Base-by-base conservation (phyloP, 1,284 basidiomycete species). In the Pterula multifida region DNA sequence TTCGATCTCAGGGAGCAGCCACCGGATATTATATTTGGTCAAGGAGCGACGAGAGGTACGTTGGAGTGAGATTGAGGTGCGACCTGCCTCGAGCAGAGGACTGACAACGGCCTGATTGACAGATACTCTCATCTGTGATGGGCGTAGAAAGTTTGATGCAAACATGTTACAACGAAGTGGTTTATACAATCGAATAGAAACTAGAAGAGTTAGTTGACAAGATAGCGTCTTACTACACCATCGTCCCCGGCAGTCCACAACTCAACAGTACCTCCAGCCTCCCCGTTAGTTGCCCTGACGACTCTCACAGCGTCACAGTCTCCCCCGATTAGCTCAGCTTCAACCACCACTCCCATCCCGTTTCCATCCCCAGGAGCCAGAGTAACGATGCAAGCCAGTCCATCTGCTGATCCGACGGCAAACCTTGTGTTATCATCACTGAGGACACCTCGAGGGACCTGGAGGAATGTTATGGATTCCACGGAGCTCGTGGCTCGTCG, bases 161-260 rank as follows among this genome's bases (percentile, higher is more conserved):
- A n/a, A n/a, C n/a, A n/a, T n/a, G n/a, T n/a, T n/a, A n/a, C n/a
- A n/a, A n/a, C n/a, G n/a, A n/a, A n/a, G n/a, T n/a, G n/a, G n/a
- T n/a, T n/a, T n/a, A n/a, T n/a, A n/a, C n/a, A n/a, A n/a, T n/a
- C n/a, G n/a, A n/a, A n/a, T n/a, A n/a, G n/a, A n/a, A n/a, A n/a
- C n/a, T n/a, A n/a, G n/a, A n/a, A n/a, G n/a, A n/a, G n/a, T n/a
- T n/a, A n/a, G n/a, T n/a, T n/a, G n/a, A 32, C 28, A 6, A 47
- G 19, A 47, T 47, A 47, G 11, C 45, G 4, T 23, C 60, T 47
- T 2, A 68, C 61, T 6, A 66, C 56, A 12, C 67, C 67, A 49
- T 68, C 67, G 49, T 84, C 79, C 44, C 76, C 73, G 11, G 76
- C 75, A 47, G 68, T 73, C 81, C 82, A 84, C 1, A 80, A 58